phyloP scores from a whole-genome alignment of 2,329 filamentous ascomycete species.

The Calonectria naviculata region DNA sequence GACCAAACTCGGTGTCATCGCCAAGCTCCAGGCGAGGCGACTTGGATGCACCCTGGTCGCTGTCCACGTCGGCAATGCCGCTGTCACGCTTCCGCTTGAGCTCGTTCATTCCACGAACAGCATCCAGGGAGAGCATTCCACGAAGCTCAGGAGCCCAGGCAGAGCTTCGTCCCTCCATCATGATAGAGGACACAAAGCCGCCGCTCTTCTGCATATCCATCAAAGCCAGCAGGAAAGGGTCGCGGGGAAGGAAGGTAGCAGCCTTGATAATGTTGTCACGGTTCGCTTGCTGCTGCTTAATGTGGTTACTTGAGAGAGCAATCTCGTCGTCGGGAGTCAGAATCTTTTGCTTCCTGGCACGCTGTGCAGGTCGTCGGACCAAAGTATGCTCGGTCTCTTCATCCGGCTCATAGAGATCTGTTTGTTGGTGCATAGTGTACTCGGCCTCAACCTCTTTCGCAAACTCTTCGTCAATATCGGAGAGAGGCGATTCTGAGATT shows the following conservation, averaged over 20 bases:
- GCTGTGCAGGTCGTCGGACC: slow-evolving; percentile 76
- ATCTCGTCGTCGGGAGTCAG: slow-evolving; percentile 86
- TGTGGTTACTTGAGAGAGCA: slow-evolving; percentile 78
- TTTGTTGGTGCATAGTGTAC: slow-evolving; percentile 63
- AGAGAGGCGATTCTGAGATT: slow-evolving; percentile 77
- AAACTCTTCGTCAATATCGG: slow-evolving; percentile 74
- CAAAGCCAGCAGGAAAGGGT: slow-evolving; percentile 86
- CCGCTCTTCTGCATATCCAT: slow-evolving; percentile 94
- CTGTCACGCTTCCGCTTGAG: slow-evolving; percentile 95
- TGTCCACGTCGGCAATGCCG: slow-evolving; percentile 83
- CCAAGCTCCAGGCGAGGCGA: slow-evolving; percentile 76
- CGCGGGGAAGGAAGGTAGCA: slow-evolving; percentile 84
- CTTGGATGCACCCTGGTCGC: slow-evolving; percentile 72
- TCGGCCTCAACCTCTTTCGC: slow-evolving; percentile 70
- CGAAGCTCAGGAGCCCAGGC: slow-evolving; percentile 93
- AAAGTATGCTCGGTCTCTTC: slow-evolving; percentile 68
- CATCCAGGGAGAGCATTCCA: slow-evolving; percentile 89
- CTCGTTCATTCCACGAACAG: slow-evolving; percentile 80
- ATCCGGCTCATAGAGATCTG: slow-evolving; percentile 71
- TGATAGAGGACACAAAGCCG: slow-evolving; percentile 87
- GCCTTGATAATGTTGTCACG: slow-evolving; percentile 87
- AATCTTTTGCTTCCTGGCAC: slow-evolving; percentile 80
- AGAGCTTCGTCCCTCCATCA: slow-evolving; percentile 81
- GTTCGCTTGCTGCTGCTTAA: slow-evolving; percentile 88
- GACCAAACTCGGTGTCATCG: slow-evolving; percentile 69